These are phyloP conservation scores for Vigna angularis DNA, from an alignment of 306 rosid species.

Conservation along the genomic window DNA sequence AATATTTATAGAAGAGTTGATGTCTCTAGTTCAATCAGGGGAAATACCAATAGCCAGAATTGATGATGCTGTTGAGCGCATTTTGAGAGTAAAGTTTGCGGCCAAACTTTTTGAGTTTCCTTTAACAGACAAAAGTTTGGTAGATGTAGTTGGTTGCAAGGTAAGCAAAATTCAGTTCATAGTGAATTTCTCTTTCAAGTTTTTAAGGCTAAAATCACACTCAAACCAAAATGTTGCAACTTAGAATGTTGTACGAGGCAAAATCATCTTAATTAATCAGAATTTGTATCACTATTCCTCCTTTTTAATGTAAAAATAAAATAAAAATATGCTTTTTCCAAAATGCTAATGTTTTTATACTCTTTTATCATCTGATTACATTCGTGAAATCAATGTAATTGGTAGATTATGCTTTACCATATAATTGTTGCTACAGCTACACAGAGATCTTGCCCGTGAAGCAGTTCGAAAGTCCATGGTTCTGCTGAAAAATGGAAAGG, in stretches of 20 bases:
- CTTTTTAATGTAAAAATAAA: no score
- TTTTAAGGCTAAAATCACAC: neutral
- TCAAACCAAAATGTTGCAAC: no score
- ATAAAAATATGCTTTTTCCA: no score
- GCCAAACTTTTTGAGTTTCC: slow-evolving; percentile 79
- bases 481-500: slow-evolving; percentile 82
- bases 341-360: no score
- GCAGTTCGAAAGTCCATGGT: slow-evolving; percentile 88
- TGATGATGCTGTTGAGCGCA: slow-evolving; percentile 78
- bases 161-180: slow-evolving; percentile 48
- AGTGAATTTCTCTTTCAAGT: slow-evolving; percentile 4
- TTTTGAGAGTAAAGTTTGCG: slow-evolving; percentile 79
- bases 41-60: slow-evolving; percentile 66
- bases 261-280: no score
- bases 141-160: slow-evolving; percentile 80
- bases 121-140: slow-evolving; percentile 64
- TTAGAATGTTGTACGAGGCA: no score
- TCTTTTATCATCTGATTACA: no score
- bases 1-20: slow-evolving; percentile 58
- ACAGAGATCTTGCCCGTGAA: slow-evolving; percentile 80
- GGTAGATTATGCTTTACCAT: no score
- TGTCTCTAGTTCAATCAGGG: slow-evolving; percentile 67
- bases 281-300: no score
- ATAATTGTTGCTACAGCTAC: slow-evolving; percentile 50
- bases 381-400: no score